Percentiles rank a stretch among this genome's conserved stretches.
Conservation (phyloP, 305 asterid genomes). For the Solanum hybrid region DNA sequence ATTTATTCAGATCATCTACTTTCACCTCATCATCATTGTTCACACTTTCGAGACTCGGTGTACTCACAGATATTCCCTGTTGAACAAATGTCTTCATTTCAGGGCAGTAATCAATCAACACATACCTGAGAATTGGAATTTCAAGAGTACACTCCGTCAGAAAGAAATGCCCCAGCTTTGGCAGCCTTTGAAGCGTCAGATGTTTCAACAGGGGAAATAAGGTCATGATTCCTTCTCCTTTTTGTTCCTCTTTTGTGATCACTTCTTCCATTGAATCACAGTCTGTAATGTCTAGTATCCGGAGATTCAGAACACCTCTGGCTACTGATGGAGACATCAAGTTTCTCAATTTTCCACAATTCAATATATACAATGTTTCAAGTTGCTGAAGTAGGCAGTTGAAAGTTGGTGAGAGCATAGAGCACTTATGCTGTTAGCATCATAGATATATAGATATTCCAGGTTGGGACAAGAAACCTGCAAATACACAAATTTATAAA, state of each 20-base stretch:
- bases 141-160: neutral
- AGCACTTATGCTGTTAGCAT: neutral
- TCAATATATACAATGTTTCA: neutral
- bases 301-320: neutral
- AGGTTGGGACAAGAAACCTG: neutral
- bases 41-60: neutral
- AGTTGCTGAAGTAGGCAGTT: neutral
- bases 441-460: neutral
- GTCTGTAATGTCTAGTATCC: neutral
- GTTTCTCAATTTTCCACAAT: neutral
- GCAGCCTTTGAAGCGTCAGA: neutral
- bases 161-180: neutral
- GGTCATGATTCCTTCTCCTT: neutral
- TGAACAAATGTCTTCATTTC: neutral
- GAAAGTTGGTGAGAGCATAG: neutral
- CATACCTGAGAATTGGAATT: neutral
- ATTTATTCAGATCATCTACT: too few species aligned
- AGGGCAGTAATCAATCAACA: neutral
- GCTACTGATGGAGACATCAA: neutral
- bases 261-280: neutral
- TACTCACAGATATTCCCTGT: neutral
- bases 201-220: neutral
- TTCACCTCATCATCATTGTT: neutral
- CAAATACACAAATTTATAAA: neutral
- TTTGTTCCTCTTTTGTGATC: neutral